Conservation (phyloP, 140 eudicot genomes). For the Bidens hawaiensis region DNA sequence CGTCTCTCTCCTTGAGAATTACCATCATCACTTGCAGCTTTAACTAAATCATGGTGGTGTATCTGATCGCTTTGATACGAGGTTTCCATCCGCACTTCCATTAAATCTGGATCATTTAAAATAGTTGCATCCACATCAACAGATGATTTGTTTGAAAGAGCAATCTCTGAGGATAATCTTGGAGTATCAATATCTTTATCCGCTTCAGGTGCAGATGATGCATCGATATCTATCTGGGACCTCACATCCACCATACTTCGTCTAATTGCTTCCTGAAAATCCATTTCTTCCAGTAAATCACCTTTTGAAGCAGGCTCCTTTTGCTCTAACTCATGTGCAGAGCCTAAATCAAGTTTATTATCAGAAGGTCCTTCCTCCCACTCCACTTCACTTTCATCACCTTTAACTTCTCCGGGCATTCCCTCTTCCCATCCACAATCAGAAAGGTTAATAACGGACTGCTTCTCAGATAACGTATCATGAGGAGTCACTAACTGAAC, state of each 20-base stretch:
- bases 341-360: slow-evolving; percentile 26
- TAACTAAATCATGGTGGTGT: slow-evolving; percentile 15
- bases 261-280: slow-evolving; percentile 76
- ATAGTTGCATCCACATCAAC: slow-evolving; percentile 18
- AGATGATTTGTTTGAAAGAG: slow-evolving; percentile 14
- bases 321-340: slow-evolving; percentile 33
- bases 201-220: slow-evolving; percentile 20
- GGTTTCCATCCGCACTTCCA: slow-evolving; percentile 20
- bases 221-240: slow-evolving; percentile 14
- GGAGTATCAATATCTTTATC: slow-evolving; percentile 13
- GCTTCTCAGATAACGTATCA: slow-evolving; percentile 25
- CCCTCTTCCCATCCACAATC: slow-evolving; percentile 89
- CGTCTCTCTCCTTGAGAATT: slow-evolving; percentile 29
- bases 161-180: slow-evolving; percentile 7
- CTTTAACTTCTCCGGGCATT: slow-evolving; percentile 23
- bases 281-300: slow-evolving; percentile 68
- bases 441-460: slow-evolving; percentile 36
- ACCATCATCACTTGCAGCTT: slow-evolving; percentile 24
- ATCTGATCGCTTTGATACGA: slow-evolving; percentile 19
- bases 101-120: slow-evolving; percentile 13
- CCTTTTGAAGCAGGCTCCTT: slow-evolving; percentile 45
- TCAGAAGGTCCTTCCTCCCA: slow-evolving; percentile 70
- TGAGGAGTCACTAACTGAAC: slow-evolving; percentile 55
- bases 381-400: slow-evolving; percentile 47
- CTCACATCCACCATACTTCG: slow-evolving; percentile 55